phyloP scores from a whole-genome alignment of 1,284 basidiomycete genomes.

The Microbotryum scabiosae region DNA sequence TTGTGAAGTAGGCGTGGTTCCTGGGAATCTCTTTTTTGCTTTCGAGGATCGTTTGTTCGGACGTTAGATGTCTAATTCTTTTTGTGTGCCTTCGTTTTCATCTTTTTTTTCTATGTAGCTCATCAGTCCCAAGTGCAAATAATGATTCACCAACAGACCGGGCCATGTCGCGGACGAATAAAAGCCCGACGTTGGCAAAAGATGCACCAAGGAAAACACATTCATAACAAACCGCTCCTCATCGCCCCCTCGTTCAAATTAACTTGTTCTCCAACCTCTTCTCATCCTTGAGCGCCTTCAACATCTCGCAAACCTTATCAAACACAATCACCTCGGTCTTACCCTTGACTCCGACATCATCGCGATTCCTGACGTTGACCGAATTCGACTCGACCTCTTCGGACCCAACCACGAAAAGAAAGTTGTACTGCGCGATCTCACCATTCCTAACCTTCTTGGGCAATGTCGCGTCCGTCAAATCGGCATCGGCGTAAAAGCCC shows the following conservation, averaged over 20 bases:
- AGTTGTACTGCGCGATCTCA: constrained; percentile 83
- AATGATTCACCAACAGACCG: too few relatives aligned
- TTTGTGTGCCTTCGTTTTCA: too few relatives aligned
- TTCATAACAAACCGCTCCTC: too few relatives aligned
- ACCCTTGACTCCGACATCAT: constrained; percentile 76
- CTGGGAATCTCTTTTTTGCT: too few relatives aligned
- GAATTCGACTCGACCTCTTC: constrained; percentile 75
- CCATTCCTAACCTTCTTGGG: constrained; percentile 73
- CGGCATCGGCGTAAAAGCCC: constrained; percentile 83
- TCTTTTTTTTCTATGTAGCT: too few relatives aligned
- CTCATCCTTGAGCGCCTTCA: constrained; percentile 56
- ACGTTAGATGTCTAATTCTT: too few relatives aligned
- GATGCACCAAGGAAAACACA: too few relatives aligned
- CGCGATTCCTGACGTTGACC: constrained; percentile 91
- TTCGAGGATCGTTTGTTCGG: too few relatives aligned
- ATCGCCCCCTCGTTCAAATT: constrained; percentile 3
- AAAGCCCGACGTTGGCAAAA: too few relatives aligned
- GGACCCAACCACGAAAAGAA: constrained; percentile 92
- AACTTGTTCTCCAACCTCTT: constrained; percentile 54
- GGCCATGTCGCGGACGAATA: too few relatives aligned
- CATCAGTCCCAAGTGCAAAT: too few relatives aligned
- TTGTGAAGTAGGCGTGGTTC: too few relatives aligned
- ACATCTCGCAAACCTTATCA: constrained; percentile 56
- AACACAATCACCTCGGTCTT: constrained; percentile 57
- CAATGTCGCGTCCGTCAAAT: constrained; percentile 84